Evolutionary conservation across 768 basidiomycete species (phyloP).

Genomic region (Phlegmacium glaucopus): DNA sequence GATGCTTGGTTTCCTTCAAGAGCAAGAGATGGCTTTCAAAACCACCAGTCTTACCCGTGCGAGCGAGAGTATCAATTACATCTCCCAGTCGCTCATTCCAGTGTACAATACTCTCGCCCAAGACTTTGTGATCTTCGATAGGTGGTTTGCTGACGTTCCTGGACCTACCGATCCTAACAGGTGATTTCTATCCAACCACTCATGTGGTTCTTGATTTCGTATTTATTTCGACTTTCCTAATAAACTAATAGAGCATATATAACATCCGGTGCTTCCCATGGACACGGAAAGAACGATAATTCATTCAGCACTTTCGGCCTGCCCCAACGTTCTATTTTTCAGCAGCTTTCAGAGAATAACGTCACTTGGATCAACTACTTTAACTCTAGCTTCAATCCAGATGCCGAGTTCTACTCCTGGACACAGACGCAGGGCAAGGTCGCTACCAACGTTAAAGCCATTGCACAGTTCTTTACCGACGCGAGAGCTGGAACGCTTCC

Average conservation of each 20-base stretch:
- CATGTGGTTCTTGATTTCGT: too few relatives aligned
- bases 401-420: constrained; percentile 22
- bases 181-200: background rate
- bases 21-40: constrained; percentile 18
- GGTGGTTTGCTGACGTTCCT: constrained; percentile 28
- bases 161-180: constrained; percentile 32
- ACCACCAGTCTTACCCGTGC: constrained; percentile 14
- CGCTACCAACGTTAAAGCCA: constrained; percentile 17
- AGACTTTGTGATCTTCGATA: constrained; percentile 25
- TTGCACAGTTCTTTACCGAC: constrained; percentile 27
- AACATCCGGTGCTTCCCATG: constrained; percentile 25
- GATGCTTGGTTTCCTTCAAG: constrained; percentile 22
- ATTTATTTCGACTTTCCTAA: too few relatives aligned
- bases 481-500: constrained; percentile 23
- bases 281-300: constrained; percentile 25
- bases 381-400: constrained; percentile 18
- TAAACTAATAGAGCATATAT: constrained; percentile 11
- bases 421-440: constrained; percentile 12
- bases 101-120: constrained; percentile 19
- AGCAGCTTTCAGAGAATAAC: constrained; percentile 18
- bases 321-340: constrained; percentile 23
- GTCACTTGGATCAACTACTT: constrained; percentile 27
- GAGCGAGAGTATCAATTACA: constrained; percentile 24
- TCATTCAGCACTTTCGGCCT: constrained; percentile 14
- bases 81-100: constrained; percentile 18